A percentile compares a stretch with the other conserved stretches of the same genome.
Evolutionary conservation across 441 rosid genomes (phyloP).

Genomic region (Iberis amara): DNA sequence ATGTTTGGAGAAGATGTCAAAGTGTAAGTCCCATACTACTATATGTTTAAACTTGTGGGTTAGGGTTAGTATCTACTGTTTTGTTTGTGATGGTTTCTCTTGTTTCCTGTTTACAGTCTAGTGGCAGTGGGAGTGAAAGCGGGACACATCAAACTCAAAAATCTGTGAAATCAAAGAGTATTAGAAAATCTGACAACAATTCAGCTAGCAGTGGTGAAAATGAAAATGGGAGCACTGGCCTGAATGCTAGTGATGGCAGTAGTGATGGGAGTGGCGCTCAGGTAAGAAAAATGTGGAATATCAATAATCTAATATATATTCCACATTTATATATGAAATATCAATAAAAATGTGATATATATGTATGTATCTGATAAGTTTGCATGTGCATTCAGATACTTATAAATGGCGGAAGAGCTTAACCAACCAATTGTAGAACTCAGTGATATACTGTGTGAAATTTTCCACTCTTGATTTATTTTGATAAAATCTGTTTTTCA

Average conservation of each 20-base stretch:
- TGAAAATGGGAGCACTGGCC: conserved; percentile 40
- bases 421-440: conserved; percentile 12
- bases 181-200: conserved; percentile 39
- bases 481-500: conserved; percentile 27
- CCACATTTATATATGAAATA: too few species aligned
- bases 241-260: conserved; percentile 45
- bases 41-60: conserved; percentile 6
- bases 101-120: conserved; percentile 41
- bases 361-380: too few species aligned
- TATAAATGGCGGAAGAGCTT: conserved; percentile 22
- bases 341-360: too few species aligned
- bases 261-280: conserved; percentile 62
- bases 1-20: conserved; percentile 94
- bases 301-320: neutral
- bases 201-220: conserved; percentile 42
- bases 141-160: conserved; percentile 46
- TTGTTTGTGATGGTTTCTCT: conserved; percentile 17
- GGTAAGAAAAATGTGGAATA: conserved; percentile 34
- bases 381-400: conserved; percentile 20
- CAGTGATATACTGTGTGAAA: conserved; percentile 20
- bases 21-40: conserved; percentile 45
- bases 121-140: conserved; percentile 68
- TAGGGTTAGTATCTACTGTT: conserved; percentile 13
- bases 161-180: conserved; percentile 41
- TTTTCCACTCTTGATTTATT: neutral